phyloP scores from a whole-genome alignment of 768 basidiomycete genomes.

The Boletales sp. region DNA sequence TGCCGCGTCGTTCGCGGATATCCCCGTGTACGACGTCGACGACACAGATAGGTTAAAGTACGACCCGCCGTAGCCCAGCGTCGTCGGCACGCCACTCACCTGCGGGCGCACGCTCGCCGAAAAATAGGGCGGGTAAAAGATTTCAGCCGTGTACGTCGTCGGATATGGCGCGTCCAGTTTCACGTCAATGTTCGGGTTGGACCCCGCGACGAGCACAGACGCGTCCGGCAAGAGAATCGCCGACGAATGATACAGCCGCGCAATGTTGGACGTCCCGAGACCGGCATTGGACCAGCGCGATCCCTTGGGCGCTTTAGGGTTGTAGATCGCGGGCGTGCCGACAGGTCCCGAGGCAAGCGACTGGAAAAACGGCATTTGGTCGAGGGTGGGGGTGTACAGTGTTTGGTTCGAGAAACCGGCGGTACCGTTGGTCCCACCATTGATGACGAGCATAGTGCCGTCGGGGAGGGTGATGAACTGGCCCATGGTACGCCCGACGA shows the following conservation, averaged over 20 bases:
- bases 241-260: conserved; percentile 88
- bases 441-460: conserved; percentile 73
- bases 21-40: conserved; percentile 59
- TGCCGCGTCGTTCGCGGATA: conserved; percentile 59
- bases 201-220: conserved; percentile 85
- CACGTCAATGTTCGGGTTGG: conserved; percentile 90
- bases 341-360: conserved; percentile 80
- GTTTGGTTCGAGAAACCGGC: conserved; percentile 76
- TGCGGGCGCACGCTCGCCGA: conserved; percentile 61
- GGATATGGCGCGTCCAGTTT: conserved; percentile 59
- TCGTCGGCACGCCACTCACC: conserved; percentile 67
- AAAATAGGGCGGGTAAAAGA: conserved; percentile 93
- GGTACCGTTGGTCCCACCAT: conserved; percentile 82
- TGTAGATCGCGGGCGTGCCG: conserved; percentile 77
- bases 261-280: conserved; percentile 56
- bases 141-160: conserved; percentile 78
- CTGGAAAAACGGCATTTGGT: conserved; percentile 64
- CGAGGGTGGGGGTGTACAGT: conserved; percentile 37
- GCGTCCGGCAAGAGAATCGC: conserved; percentile 88
- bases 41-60: conserved; percentile 75
- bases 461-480: conserved; percentile 85
- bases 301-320: conserved; percentile 69
- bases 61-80: conserved; percentile 77
- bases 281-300: conserved; percentile 70
- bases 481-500: conserved; percentile 82